Evolutionary conservation across 1,139 yeast genomes (phyloP).

Genomic region (Yamadazyma triangularis): DNA sequence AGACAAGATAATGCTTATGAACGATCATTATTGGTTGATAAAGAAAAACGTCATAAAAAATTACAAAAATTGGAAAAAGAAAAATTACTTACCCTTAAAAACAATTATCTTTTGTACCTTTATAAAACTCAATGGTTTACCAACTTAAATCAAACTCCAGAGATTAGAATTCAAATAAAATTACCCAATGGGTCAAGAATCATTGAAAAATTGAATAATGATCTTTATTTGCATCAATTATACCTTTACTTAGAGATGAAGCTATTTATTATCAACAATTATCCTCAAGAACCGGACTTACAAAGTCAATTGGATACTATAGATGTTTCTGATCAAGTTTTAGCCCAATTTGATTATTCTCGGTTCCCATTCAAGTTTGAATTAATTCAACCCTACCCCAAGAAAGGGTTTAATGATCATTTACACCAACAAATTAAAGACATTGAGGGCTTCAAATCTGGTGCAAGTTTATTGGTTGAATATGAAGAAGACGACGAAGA

Average conservation of each 20-base stretch:
- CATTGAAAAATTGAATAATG: slow-evolving; percentile 39
- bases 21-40: slow-evolving; percentile 46
- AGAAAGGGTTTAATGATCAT: slow-evolving; percentile 22
- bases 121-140: slow-evolving; percentile 13
- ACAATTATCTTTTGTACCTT: slow-evolving; percentile 11
- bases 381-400: slow-evolving; percentile 43
- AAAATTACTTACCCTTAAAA: slow-evolving; percentile 9
- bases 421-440: slow-evolving; percentile 21
- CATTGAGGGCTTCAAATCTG: slow-evolving; percentile 25
- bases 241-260: slow-evolving; percentile 60
- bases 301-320: slow-evolving; percentile 1
- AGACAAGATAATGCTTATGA: slow-evolving; percentile 57
- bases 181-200: slow-evolving; percentile 58
- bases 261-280: slow-evolving; percentile 17
- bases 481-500: slow-evolving; percentile 17
- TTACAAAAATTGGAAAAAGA: slow-evolving; percentile 15
- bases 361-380: slow-evolving; percentile 32
- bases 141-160: slow-evolving; percentile 8
- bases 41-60: slow-evolving; percentile 29
- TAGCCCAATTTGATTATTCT: slow-evolving; percentile 5
- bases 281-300: slow-evolving; percentile 10
- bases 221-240: slow-evolving; percentile 51
- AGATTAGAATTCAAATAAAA: slow-evolving; percentile 32
- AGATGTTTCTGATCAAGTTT: neutral
- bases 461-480: slow-evolving; percentile 41